Evolutionary conservation across 2,329 filamentous ascomycete genomes (phyloP).

Genomic region (Chrysoporthe deuterocubensis): DNA sequence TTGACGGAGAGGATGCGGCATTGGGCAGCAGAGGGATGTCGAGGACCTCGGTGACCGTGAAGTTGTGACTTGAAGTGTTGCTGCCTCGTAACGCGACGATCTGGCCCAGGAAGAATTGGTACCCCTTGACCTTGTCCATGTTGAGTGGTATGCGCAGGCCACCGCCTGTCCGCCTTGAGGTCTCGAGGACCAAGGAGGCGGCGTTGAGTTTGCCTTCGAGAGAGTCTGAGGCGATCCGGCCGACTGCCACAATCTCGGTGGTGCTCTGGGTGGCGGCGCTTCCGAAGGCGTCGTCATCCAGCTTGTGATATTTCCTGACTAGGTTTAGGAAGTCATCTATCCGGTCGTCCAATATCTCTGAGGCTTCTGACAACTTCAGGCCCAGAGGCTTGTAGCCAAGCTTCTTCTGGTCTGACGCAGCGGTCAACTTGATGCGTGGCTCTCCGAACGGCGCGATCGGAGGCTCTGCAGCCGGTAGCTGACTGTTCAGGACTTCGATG

Average conservation of each 20-base stretch:
- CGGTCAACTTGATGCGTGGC: constrained; percentile 80
- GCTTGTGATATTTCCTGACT: constrained; percentile 72
- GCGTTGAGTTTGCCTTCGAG: constrained; percentile 84
- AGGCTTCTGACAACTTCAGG: constrained; percentile 92
- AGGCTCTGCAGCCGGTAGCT: constrained; percentile 68
- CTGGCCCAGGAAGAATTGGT: constrained; percentile 92
- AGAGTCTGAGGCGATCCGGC: constrained; percentile 87
- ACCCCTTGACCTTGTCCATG: constrained; percentile 67
- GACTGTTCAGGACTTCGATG: constrained; percentile 80
- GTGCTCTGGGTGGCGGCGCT: constrained; percentile 86
- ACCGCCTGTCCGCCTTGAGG: constrained; percentile 80
- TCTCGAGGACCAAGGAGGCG: constrained; percentile 86
- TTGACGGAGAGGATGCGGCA: constrained; percentile 69
- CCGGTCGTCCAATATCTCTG: constrained; percentile 90
- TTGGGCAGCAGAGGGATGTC: constrained; percentile 74
- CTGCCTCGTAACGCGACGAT: constrained; percentile 86
- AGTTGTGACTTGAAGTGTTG: constrained; percentile 84
- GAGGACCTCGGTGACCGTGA: constrained; percentile 78
- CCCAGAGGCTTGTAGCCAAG: constrained; percentile 89
- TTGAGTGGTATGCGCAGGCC: constrained; percentile 82
- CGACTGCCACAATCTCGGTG: constrained; percentile 85
- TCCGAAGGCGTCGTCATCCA: constrained; percentile 82
- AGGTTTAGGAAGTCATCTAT: constrained; percentile 87
- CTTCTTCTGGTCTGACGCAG: constrained; percentile 87
- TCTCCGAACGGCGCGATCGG: constrained; percentile 75